A percentile compares a stretch with the other conserved stretches of the same genome.
Evolutionary conservation across 164 flowering plant species (phyloP).

Genomic region (Kingdonia uniflora): DNA sequence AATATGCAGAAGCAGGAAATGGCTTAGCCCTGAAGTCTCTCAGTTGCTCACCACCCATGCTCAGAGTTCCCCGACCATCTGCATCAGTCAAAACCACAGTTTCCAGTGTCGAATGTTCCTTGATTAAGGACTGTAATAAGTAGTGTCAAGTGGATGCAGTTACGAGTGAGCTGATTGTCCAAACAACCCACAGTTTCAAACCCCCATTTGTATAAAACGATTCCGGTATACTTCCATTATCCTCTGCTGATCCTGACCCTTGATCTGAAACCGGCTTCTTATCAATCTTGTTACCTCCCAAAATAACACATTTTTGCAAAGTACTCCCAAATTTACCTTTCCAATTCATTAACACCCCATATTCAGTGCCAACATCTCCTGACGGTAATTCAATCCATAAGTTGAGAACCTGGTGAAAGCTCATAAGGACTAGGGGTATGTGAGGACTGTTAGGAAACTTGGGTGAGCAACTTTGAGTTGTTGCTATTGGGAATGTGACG

Average conservation of each 20-base stretch:
- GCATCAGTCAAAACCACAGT: constrained; percentile 66
- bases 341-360: no score
- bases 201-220: constrained; percentile 92
- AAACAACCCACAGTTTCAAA: constrained; percentile 69
- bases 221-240: constrained; percentile 86
- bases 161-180: constrained; percentile 84
- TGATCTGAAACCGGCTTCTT: no score
- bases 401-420: no score
- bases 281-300: no score
- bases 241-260: constrained; percentile 19
- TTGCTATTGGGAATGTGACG: no score
- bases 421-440: no score
- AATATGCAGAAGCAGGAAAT: constrained; percentile 65
- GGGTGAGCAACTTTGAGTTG: no score
- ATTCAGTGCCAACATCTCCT: no score
- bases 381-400: no score
- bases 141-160: constrained; percentile 89
- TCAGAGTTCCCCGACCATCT: constrained; percentile 82
- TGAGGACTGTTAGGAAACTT: no score
- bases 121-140: constrained; percentile 71
- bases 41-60: constrained; percentile 76
- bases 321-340: no score
- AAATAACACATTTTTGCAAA: no score
- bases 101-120: constrained; percentile 68
- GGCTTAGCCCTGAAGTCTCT: constrained; percentile 90